Evolutionary conservation across 345 rosid species (phyloP).

Genomic region (Boechera retrofracta): DNA sequence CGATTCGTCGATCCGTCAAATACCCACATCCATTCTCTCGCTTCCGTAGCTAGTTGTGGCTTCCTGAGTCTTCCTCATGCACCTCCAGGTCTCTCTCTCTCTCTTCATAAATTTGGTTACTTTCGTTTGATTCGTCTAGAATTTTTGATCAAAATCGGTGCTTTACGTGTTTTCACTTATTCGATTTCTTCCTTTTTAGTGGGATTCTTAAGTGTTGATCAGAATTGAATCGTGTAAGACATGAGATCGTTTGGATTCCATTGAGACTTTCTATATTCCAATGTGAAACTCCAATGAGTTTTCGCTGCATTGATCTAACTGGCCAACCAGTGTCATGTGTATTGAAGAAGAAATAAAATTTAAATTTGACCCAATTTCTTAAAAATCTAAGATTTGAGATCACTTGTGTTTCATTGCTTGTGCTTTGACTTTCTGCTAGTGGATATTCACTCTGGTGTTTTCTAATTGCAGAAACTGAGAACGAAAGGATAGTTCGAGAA

Average conservation of each 20-base stretch:
- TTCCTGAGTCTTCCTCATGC: slow-evolving; percentile 80
- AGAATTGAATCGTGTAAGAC: neutral
- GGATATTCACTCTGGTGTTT: slow-evolving; percentile 40
- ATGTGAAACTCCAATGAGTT: neutral
- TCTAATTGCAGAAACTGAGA: slow-evolving; percentile 77
- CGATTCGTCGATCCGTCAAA: slow-evolving; percentile 57
- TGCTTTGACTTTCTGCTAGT: slow-evolving; percentile 14
- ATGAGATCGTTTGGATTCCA: slow-evolving; percentile 20
- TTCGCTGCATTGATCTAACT: neutral
- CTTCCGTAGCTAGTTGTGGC: slow-evolving; percentile 67
- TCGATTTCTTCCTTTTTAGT: neutral
- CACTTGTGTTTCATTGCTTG: neutral
- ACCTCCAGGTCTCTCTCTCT: slow-evolving; percentile 66
- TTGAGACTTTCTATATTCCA: neutral
- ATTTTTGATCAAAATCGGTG: neutral
- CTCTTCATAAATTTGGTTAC: neutral
- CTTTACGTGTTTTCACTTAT: neutral
- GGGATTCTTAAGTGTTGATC: slow-evolving; percentile 9
- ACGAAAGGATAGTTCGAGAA: slow-evolving; percentile 80
- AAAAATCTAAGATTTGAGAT: neutral
- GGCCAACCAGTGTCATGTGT: neutral
- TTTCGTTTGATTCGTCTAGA: slow-evolving; percentile 14
- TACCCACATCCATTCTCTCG: slow-evolving; percentile 72
- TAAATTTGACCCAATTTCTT: neutral
- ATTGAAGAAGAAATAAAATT: neutral